Evolutionary conservation across 148 eudicot species (phyloP).

Genomic region (Chenopodium album): DNA sequence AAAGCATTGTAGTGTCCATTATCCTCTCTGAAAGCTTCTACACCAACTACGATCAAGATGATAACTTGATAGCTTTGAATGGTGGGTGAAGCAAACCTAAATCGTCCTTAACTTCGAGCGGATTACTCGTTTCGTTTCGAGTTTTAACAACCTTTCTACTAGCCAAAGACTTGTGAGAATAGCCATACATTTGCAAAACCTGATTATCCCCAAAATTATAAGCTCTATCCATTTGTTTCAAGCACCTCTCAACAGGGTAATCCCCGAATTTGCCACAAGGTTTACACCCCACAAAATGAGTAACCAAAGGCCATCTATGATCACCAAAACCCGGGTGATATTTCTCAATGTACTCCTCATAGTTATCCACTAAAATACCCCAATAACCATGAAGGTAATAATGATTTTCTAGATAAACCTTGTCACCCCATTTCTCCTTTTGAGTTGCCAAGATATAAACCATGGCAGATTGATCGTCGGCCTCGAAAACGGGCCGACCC

Average conservation of each 20-base stretch:
- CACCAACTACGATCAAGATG: conserved; percentile 20
- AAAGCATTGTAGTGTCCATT: neutral
- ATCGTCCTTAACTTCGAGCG: conserved; percentile 52
- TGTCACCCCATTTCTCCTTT: conserved; percentile 64
- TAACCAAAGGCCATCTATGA: conserved; percentile 77
- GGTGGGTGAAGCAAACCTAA: conserved; percentile 64
- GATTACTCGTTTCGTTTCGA: conserved; percentile 52
- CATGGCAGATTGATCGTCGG: conserved; percentile 87
- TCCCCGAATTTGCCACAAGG: conserved; percentile 69
- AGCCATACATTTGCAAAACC: conserved; percentile 66
- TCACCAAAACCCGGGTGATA: conserved; percentile 73
- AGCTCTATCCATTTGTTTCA: conserved; percentile 78
- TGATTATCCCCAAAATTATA: conserved; percentile 81
- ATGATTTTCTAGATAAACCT: conserved; percentile 65
- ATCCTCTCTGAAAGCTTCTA: conserved; percentile 1
- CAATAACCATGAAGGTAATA: conserved; percentile 78
- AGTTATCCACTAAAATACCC: conserved; percentile 69
- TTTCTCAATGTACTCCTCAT: conserved; percentile 59
- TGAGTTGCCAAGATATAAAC: conserved; percentile 57
- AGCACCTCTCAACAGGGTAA: conserved; percentile 67
- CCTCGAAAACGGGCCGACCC: conserved; percentile 74
- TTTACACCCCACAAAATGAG: conserved; percentile 87
- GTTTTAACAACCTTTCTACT: conserved; percentile 58
- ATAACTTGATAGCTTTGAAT: conserved; percentile 48
- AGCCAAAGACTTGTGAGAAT: conserved; percentile 51